Base-by-base conservation (phyloP, 139 green algal genomes). In the Picochlorum sp. region DNA sequence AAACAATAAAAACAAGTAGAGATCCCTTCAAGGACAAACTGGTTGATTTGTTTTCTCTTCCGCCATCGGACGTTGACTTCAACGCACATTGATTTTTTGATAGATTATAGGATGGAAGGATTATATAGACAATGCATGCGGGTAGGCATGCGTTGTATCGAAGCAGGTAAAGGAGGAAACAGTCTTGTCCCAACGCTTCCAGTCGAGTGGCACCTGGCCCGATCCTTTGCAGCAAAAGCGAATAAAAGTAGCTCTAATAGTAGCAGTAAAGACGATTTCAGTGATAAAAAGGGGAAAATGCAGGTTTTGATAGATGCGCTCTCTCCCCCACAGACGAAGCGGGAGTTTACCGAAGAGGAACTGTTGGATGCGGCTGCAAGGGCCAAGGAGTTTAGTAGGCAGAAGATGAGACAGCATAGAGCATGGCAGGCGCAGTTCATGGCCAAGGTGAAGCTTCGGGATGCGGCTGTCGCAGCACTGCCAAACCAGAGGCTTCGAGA, bases 361-460 rank as follows among this genome's bases (percentile, higher is more conserved):
- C 47, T 71, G 32, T 23, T 26, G 2, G 69, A 75, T 30, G 69
- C 47, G 2, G 32, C 51, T 51, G 46, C 57, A 38, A 64, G 67
- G 44, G 62, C 76, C 41, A 79, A 79, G 64, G 72, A 79, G 54
- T 82, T 79, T 66, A 76, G 59, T 45, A 59, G 65, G 2, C 37
- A 34, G 4, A 79, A 72, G 49, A 80, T 85, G 75, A n/a, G 18
- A 49, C 26, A 74, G 65, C 71, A 85, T 44, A 61, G 75, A 7
- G 72, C 62, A 16, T 82, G 73, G 70, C 72, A 81, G 62, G 56
- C 54, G 15, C 72, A 85, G 61, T 49, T 85, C 2, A 69, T 38
- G 2, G 44, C 44, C 38, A 85, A 80, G 52, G 46, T 85, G 9
- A 56, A 69, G 21, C 67, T 81, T 7, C 80, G 81, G 34, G 13